Evolutionary conservation across 257 asterid genomes (phyloP).

Genomic region (Galeopsis tetrahit): DNA sequence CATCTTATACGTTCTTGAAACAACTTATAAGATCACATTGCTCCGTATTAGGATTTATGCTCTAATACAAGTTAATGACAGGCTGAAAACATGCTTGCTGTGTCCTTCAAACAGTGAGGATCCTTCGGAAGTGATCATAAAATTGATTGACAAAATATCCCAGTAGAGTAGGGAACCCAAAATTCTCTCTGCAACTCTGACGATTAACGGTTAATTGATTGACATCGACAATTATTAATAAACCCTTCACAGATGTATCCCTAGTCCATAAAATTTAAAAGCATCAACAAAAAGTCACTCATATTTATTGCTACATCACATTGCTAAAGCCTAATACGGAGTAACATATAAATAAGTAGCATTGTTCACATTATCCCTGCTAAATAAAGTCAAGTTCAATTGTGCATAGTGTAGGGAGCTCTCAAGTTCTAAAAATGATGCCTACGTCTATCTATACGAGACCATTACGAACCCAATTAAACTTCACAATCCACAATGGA

Average conservation of each 20-base stretch:
- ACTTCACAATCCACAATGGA: background rate
- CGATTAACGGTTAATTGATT: background rate
- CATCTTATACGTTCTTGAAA: too few relatives aligned
- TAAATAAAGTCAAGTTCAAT: background rate
- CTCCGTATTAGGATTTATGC: too few relatives aligned
- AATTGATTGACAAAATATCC: background rate
- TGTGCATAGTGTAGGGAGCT: background rate
- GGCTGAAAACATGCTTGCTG: too few relatives aligned
- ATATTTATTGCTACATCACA: background rate
- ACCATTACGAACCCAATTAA: background rate
- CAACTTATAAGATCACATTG: too few relatives aligned
- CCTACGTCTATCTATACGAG: background rate
- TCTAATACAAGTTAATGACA: too few relatives aligned
- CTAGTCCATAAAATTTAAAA: background rate
- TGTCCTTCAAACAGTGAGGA: too few relatives aligned
- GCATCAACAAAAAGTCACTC: background rate
- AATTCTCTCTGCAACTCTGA: background rate
- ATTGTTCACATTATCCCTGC: background rate
- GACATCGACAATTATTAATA: background rate
- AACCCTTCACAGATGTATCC: slow-evolving; percentile 1
- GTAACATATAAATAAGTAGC: background rate
- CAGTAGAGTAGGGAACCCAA: background rate
- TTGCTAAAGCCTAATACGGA: background rate
- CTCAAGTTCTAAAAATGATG: background rate
- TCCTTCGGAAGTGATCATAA: too few relatives aligned